Conservation (phyloP, 83 land plant species). For the Thuja plicata region DNA sequence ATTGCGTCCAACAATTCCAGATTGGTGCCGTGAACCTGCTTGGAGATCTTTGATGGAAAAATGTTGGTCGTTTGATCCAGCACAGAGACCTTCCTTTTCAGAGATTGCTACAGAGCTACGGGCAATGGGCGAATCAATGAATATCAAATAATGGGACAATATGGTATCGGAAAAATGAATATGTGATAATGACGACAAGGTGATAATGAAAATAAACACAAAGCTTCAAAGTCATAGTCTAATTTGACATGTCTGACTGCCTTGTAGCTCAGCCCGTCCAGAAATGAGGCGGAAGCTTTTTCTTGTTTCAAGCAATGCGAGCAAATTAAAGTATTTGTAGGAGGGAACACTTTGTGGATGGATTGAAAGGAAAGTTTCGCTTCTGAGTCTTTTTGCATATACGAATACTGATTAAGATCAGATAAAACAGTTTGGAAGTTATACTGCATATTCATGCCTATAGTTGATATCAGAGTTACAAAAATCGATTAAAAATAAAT, state of each 20-base stretch:
- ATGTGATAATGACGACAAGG: slow-evolving; percentile 8
- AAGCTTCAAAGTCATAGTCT: slow-evolving; percentile 3
- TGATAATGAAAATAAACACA: neutral
- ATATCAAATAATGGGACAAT: slow-evolving; percentile 14
- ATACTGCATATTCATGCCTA: neutral
- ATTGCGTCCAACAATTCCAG: slow-evolving; percentile 43
- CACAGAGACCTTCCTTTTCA: slow-evolving; percentile 42
- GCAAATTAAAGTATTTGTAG: neutral
- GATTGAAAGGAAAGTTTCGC: neutral
- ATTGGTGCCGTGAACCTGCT: slow-evolving; percentile 38
- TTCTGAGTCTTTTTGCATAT: neutral
- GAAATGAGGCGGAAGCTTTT: neutral
- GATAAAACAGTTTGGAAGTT: neutral
- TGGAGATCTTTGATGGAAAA: slow-evolving; percentile 62
- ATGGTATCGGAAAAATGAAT: slow-evolving; percentile 20
- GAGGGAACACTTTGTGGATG: neutral
- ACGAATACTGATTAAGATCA: neutral
- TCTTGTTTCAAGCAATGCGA: neutral
- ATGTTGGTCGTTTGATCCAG: slow-evolving; percentile 54
- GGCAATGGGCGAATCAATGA: slow-evolving; percentile 37
- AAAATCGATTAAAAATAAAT: neutral
- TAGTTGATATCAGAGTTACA: neutral
- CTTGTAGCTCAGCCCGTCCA: neutral
- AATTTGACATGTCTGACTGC: neutral
- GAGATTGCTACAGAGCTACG: slow-evolving; percentile 43